Conservation (phyloP, 352 stramenopile genomes). For the Phytophthora podocarpi region DNA sequence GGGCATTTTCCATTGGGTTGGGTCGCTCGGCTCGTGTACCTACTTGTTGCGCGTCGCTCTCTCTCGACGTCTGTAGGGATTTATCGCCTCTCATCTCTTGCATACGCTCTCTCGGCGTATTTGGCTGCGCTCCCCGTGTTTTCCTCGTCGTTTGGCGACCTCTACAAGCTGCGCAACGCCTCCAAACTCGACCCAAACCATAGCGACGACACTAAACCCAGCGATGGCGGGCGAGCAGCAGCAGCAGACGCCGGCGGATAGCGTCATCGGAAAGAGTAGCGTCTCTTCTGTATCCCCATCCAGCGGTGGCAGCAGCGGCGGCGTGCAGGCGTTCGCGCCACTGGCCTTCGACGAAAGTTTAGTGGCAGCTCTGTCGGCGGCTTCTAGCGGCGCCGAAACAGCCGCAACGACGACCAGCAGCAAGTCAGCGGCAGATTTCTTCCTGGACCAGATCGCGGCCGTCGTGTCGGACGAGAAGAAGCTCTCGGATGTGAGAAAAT, state of each 20-base stretch:
- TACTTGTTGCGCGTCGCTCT: conserved; percentile 1
- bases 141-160: not conserved
- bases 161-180: not conserved
- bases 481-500: conserved; percentile 61
- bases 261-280: conserved; percentile 5
- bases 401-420: conserved; percentile 8
- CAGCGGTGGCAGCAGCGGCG: conserved; percentile 12
- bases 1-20: conserved; percentile 26
- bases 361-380: conserved; percentile 29
- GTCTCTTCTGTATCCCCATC: conserved; percentile 16
- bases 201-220: conserved; percentile 14
- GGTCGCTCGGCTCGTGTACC: not conserved
- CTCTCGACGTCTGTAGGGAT: not conserved
- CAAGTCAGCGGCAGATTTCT: conserved; percentile 56
- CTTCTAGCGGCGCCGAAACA: not conserved
- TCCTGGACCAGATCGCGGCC: conserved; percentile 76
- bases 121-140: not conserved
- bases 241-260: conserved; percentile 19
- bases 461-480: conserved; percentile 80
- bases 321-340: conserved; percentile 35
- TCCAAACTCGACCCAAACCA: not conserved
- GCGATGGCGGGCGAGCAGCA: conserved; percentile 36
- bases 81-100: not conserved
- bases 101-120: not conserved
- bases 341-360: conserved; percentile 69